These are phyloP conservation scores for Geotrichum reessii DNA, from an alignment of 1,139 yeast genomes.

Conservation along the genomic window DNA sequence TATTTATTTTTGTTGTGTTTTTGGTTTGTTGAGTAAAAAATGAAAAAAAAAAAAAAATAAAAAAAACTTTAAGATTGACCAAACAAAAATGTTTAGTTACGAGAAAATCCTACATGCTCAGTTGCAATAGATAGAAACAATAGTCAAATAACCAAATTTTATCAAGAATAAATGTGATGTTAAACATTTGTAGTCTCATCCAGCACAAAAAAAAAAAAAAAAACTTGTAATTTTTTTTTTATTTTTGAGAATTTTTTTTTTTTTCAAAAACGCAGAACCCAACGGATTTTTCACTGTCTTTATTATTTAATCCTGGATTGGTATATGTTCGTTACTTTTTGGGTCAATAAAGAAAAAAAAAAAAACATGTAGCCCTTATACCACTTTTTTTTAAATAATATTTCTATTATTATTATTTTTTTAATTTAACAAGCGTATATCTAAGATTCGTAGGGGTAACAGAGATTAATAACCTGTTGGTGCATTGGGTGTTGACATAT, in stretches of 20 bases:
- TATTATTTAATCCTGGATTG: background rate
- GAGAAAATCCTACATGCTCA: too few relatives aligned
- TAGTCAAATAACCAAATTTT: too few relatives aligned
- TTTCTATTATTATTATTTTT: too few relatives aligned
- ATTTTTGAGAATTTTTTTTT: too few relatives aligned
- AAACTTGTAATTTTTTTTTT: too few relatives aligned
- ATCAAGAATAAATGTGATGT: too few relatives aligned
- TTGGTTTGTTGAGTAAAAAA: background rate
- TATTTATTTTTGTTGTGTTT: background rate
- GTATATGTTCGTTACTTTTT: background rate
- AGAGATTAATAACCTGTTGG: background rate
- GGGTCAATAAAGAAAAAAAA: background rate
- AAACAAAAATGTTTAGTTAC: background rate
- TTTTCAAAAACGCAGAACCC: background rate
- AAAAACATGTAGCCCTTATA: background rate
- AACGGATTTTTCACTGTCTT: background rate
- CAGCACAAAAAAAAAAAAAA: too few relatives aligned
- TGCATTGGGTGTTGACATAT: background rate
- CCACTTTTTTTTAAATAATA: too few relatives aligned
- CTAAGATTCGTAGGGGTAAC: background rate
- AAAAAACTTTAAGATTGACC: background rate
- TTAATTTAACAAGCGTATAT: background rate
- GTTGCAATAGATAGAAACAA: too few relatives aligned
- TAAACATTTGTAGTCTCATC: too few relatives aligned
- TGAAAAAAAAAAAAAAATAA: background rate